Evolutionary conservation across 768 basidiomycete genomes (phyloP).

Genomic region (Cystobasidium onofrii): DNA sequence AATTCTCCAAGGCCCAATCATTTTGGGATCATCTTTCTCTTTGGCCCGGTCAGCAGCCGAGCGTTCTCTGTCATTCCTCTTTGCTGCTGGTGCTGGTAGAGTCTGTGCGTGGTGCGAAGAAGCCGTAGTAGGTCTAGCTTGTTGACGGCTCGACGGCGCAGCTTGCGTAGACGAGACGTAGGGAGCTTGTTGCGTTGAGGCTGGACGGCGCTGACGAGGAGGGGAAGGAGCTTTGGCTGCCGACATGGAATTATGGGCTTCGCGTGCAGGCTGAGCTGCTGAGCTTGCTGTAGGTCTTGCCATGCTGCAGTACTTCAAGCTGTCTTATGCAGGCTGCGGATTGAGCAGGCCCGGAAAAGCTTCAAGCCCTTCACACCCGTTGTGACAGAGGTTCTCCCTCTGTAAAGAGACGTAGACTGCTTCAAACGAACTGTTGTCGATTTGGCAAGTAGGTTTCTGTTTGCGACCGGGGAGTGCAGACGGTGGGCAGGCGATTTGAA

Average conservation of each 20-base stretch:
- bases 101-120: not conserved
- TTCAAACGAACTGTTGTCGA: not conserved
- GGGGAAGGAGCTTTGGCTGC: slow-evolving; percentile 2
- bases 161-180: not conserved
- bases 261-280: not conserved
- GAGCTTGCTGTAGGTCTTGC: slow-evolving; percentile 19
- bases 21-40: slow-evolving; percentile 57
- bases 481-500: not conserved
- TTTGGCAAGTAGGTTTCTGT: not conserved
- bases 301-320: not conserved
- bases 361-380: not conserved
- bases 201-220: slow-evolving; percentile 17
- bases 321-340: not conserved
- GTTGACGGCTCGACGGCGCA: slow-evolving; percentile 13
- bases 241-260: not conserved
- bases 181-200: slow-evolving; percentile 3
- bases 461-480: not conserved
- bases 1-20: slow-evolving; percentile 83
- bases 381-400: not conserved
- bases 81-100: not conserved
- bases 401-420: not conserved
- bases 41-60: slow-evolving; percentile 6
- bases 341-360: not conserved
- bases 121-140: slow-evolving; percentile 14
- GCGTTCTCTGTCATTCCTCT: slow-evolving; percentile 22